A percentile compares a stretch with the other conserved stretches of the same genome.
These are phyloP conservation scores for Trifolium subterraneum DNA, from an alignment of 306 rosid genomes.

Conservation along the genomic window DNA sequence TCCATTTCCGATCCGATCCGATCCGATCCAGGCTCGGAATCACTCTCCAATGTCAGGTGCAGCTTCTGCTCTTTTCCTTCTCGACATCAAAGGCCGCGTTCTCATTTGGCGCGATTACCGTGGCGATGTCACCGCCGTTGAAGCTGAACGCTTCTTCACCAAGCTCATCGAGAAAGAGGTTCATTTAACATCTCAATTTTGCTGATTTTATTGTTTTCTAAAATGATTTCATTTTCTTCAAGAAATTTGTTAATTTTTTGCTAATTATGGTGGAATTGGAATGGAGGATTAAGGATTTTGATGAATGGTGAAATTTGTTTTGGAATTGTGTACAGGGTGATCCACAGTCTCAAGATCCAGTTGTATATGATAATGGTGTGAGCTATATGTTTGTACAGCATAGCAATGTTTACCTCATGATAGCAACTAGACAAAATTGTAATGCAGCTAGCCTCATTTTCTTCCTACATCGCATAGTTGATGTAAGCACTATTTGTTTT, in stretches of 20 bases:
- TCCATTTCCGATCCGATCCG: constrained; percentile 17
- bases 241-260: not conserved
- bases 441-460: constrained; percentile 96
- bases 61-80: constrained; percentile 94
- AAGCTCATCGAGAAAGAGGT: constrained; percentile 98
- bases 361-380: constrained; percentile 82
- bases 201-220: too few relatives aligned
- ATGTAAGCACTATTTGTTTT: constrained; percentile 61
- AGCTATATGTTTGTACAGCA: constrained; percentile 96
- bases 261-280: constrained; percentile 8
- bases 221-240: too few relatives aligned
- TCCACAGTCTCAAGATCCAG: constrained; percentile 94
- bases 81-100: constrained; percentile 99
- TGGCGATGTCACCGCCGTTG: constrained; percentile 91
- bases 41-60: constrained; percentile 81
- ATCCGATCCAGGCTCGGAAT: constrained; percentile 19
- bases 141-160: constrained; percentile 97
- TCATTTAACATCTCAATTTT: constrained; percentile 20
- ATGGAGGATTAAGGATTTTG: not conserved
- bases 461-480: constrained; percentile 89
- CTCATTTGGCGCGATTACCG: constrained; percentile 99
- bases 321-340: constrained; percentile 68
- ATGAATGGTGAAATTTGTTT: constrained; percentile 16
- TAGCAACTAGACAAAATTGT: constrained; percentile 94
- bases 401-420: constrained; percentile 88